These are phyloP conservation scores for Groenewaldozyma sp. DNA, from an alignment of 1,139 yeast genomes.

Conservation along the genomic window DNA sequence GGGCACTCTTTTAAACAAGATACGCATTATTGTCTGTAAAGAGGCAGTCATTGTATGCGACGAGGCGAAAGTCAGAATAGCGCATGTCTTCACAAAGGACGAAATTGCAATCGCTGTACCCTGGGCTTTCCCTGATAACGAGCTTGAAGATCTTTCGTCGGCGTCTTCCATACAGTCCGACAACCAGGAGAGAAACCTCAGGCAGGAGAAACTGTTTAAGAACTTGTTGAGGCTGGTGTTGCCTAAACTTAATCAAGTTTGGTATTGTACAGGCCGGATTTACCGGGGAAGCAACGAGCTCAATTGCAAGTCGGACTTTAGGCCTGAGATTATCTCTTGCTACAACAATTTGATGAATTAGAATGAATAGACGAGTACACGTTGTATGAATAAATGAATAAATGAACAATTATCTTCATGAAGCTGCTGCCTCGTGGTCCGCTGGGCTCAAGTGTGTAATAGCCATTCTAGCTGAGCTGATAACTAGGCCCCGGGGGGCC, in stretches of 20 bases:
- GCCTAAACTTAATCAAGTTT: slow-evolving; percentile 7
- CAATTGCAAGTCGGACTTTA: background rate
- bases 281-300: background rate
- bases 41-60: slow-evolving; percentile 15
- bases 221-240: slow-evolving; percentile 4
- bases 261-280: slow-evolving; percentile 8
- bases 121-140: slow-evolving; percentile 8
- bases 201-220: too few species aligned
- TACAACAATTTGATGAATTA: too few species aligned
- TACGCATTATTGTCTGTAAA: slow-evolving; percentile 17
- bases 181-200: background rate
- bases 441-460: too few species aligned
- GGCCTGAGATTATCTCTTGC: background rate
- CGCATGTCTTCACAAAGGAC: slow-evolving; percentile 12
- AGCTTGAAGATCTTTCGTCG: background rate
- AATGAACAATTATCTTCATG: too few species aligned
- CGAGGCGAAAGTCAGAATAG: slow-evolving; percentile 15
- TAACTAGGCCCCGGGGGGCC: too few species aligned
- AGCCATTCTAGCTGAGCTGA: too few species aligned
- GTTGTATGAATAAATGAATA: background rate
- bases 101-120: slow-evolving; percentile 14
- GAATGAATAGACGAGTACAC: too few species aligned
- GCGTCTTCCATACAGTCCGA: background rate
- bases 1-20: slow-evolving; percentile 2
- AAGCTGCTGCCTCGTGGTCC: too few species aligned